Evolutionary conservation across 2,329 filamentous ascomycete genomes (phyloP).

Genomic region (Colletotrichum cuscutae): DNA sequence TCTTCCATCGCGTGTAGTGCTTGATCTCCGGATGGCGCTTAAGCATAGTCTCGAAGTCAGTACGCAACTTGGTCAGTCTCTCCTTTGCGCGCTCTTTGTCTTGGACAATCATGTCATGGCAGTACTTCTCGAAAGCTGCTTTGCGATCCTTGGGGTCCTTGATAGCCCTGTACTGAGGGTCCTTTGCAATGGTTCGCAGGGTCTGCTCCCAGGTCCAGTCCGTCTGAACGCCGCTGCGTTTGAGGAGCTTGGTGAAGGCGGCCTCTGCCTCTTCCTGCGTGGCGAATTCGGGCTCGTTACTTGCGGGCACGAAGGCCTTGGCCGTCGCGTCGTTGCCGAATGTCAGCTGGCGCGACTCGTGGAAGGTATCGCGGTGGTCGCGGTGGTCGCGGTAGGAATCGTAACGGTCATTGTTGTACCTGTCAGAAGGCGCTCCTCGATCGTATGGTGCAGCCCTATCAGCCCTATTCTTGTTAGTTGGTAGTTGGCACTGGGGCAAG

Average conservation of each 20-base stretch:
- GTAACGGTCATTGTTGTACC: conserved; percentile 47
- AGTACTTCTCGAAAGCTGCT: conserved; percentile 94
- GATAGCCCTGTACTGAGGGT: conserved; percentile 91
- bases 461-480: conserved; percentile 41
- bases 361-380: conserved; percentile 49
- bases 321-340: conserved; percentile 65
- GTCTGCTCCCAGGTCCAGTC: conserved; percentile 95
- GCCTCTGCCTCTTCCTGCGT: conserved; percentile 89
- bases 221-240: conserved; percentile 84
- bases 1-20: conserved; percentile 97
- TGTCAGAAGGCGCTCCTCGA: conserved; percentile 46
- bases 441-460: conserved; percentile 53
- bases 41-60: conserved; percentile 96
- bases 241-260: conserved; percentile 91
- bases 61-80: conserved; percentile 87
- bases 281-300: conserved; percentile 80
- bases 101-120: conserved; percentile 86
- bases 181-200: conserved; percentile 85
- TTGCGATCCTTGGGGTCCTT: conserved; percentile 93
- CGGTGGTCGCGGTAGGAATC: conserved; percentile 52
- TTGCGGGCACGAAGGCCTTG: conserved; percentile 71
- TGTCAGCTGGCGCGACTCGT: conserved; percentile 68
- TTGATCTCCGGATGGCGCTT: conserved; percentile 97
- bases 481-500: background rate
- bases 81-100: conserved; percentile 97